Base-by-base conservation (phyloP, 345 rosid species). In the Acer yangbiense region DNA sequence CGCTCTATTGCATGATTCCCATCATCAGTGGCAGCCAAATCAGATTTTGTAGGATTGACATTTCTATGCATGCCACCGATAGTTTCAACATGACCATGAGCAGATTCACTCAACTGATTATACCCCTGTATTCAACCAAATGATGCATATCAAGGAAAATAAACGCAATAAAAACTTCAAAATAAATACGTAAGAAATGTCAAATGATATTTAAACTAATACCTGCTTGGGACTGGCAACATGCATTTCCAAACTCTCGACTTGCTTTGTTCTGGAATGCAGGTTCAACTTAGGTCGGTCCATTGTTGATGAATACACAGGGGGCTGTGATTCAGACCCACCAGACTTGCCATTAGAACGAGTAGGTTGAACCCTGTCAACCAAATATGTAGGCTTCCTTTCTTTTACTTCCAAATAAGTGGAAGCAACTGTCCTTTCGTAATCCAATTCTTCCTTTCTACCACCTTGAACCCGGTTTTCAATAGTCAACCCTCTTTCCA, bases 221-320 rank as follows among this genome's bases (percentile, higher is more conserved):
- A 86, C 95, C 95, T 81, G 87, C 69, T 82, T 87, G 55, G 81
- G 79, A 69, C 85, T 88, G 60, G 69, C 74, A 72, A 65, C 32
- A 74, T 83, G 78, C 35, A 77, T 76, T 65, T 92, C 95, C 64
- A 78, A 7, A 81, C 17, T 86, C 71, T 88, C 94, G 78, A 86
- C 54, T 71, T 90, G 94, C 87, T 84, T 94, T 55, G 89, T 80
- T 72, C 91, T 87, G 25, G 94, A 91, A 73, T 87, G 85, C 32
- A 94, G 84, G 85, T 85, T 92, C 76, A 94, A 81, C 85, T 89
- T 92, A 71, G 93, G 94, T 55, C 95, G 80, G 75, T 88, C 95
- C 61, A 64, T 75, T 61, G 75, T 77, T 87, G 87, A 94, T 66
- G 86, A 78, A 70, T 80, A 82, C 69, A 78, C 80, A 16, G 77